These are phyloP conservation scores for Rhizopus arrhizus DNA, from an alignment of 371 early-diverging fungal species.

Conservation along the genomic window DNA sequence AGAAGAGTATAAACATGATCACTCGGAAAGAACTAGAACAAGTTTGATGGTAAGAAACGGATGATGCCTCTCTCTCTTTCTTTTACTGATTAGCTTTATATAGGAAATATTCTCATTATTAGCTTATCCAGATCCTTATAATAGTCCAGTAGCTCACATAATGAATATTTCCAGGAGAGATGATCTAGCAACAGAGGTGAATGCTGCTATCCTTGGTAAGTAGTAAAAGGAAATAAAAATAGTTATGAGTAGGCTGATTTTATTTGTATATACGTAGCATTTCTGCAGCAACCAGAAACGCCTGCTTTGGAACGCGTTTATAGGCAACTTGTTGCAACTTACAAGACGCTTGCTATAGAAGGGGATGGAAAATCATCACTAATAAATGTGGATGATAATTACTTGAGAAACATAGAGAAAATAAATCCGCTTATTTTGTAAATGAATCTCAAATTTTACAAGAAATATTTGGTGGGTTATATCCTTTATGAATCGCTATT, in stretches of 20 bases:
- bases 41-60: constrained; percentile 29
- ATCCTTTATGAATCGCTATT: too few relatives aligned
- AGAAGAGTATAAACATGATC: constrained; percentile 65
- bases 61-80: background rate
- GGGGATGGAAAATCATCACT: constrained; percentile 42
- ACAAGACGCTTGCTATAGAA: constrained; percentile 37
- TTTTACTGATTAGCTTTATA: background rate
- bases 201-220: constrained; percentile 72
- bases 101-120: constrained; percentile 71
- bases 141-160: constrained; percentile 60
- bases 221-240: background rate
- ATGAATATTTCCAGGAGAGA: constrained; percentile 42
- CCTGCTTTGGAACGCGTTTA: constrained; percentile 49
- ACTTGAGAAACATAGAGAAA: background rate
- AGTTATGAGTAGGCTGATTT: background rate
- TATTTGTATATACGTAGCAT: constrained; percentile 16
- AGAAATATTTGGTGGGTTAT: too few relatives aligned
- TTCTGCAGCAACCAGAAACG: constrained; percentile 37
- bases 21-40: constrained; percentile 26
- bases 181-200: constrained; percentile 68
- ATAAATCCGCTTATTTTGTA: too few relatives aligned
- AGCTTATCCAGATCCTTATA: constrained; percentile 72
- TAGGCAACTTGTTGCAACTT: constrained; percentile 40
- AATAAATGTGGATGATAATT: constrained; percentile 28
- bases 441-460: too few relatives aligned